phyloP scores from a whole-genome alignment of 2,329 filamentous ascomycete genomes.

The Orbilia blumenaviensis region DNA sequence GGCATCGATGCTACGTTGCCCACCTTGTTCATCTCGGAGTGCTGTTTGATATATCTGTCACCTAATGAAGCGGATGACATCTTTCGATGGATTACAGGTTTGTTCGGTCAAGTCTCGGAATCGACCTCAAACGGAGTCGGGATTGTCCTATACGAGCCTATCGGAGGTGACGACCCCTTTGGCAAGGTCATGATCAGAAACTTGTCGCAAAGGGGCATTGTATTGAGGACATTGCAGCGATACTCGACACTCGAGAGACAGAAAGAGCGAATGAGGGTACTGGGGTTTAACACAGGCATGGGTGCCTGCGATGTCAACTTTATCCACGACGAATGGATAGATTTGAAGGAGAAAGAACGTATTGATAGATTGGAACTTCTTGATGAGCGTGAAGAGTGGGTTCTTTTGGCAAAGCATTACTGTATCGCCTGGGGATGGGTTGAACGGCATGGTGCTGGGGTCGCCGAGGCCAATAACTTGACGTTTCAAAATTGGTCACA shows the following conservation, averaged over 20 bases:
- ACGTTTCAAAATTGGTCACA: conserved; percentile 30
- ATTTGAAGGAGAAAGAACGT: conserved; percentile 76
- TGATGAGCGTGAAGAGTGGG: conserved; percentile 96
- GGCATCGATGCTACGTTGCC: conserved; percentile 63
- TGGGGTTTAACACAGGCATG: conserved; percentile 67
- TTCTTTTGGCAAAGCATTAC: conserved; percentile 86
- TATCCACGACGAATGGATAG: conserved; percentile 61
- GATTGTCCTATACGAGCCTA: conserved; percentile 86
- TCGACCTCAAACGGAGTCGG: conserved; percentile 63
- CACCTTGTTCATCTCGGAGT: conserved; percentile 90
- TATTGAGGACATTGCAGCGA: conserved; percentile 79
- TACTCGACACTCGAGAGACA: conserved; percentile 77
- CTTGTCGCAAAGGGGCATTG: conserved; percentile 80
- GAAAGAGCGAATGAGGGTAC: conserved; percentile 70
- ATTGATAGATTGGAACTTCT: conserved; percentile 83
- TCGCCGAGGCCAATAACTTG: not conserved
- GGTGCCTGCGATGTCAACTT: conserved; percentile 46
- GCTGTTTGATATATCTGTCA: conserved; percentile 89
- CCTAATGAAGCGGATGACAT: conserved; percentile 71
- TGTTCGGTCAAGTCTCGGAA: conserved; percentile 44
- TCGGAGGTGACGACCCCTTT: conserved; percentile 83
- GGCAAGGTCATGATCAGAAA: conserved; percentile 93
- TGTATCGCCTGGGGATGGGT: conserved; percentile 88
- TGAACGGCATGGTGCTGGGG: conserved; percentile 59
- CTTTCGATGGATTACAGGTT: conserved; percentile 70